Evolutionary conservation across 768 basidiomycete genomes (phyloP).

Genomic region (Terana coerulea): DNA sequence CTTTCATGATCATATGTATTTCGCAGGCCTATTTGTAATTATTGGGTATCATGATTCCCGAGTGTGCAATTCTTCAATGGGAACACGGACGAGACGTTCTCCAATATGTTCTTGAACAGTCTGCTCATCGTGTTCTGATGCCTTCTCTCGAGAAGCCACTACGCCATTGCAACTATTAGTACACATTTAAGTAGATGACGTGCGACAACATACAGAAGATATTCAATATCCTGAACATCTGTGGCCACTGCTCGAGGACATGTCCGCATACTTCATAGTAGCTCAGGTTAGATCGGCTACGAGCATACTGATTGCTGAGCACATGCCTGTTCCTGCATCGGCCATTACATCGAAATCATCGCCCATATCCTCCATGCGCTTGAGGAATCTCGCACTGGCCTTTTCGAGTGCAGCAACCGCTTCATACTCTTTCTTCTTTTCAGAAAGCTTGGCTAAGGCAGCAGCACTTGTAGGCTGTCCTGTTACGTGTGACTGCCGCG

Average conservation of each 20-base stretch:
- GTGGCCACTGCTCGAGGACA: conserved; percentile 77
- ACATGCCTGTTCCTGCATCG: conserved; percentile 64
- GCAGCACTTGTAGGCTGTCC: conserved; percentile 43
- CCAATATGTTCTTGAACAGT: conserved; percentile 32
- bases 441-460: conserved; percentile 51
- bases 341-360: conserved; percentile 79
- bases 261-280: conserved; percentile 59
- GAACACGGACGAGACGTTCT: conserved; percentile 69
- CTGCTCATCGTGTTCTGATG: conserved; percentile 25
- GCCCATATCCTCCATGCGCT: conserved; percentile 63
- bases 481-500: conserved; percentile 45
- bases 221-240: conserved; percentile 74
- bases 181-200: background rate
- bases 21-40: background rate
- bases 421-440: conserved; percentile 82
- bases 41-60: conserved; percentile 19
- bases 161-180: too few species aligned
- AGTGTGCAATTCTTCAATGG: conserved; percentile 59
- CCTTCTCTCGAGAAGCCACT: conserved; percentile 50
- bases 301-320: background rate
- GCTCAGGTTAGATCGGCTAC: background rate
- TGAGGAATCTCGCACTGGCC: conserved; percentile 58
- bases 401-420: conserved; percentile 70
- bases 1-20: too few species aligned
- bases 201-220: conserved; percentile 61